Percentiles rank a stretch among this genome's conserved stretches.
Evolutionary conservation across 257 asterid species (phyloP).

Genomic region (Forsythia viridissima): DNA sequence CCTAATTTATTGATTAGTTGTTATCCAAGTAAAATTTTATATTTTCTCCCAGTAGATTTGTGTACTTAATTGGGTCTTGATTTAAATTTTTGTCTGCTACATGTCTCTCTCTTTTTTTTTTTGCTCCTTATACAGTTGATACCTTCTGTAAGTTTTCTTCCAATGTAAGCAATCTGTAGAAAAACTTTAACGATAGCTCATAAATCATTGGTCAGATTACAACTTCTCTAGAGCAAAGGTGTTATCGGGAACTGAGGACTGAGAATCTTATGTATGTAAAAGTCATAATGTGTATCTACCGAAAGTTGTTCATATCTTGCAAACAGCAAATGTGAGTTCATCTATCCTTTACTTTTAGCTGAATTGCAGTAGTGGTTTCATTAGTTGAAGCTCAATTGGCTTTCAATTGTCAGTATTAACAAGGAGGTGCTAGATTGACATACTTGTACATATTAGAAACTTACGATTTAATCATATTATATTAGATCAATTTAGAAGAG

Average conservation of each 20-base stretch:
- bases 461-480: conserved; percentile 6
- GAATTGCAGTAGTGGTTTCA: conserved; percentile 11
- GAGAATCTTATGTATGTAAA: conserved; percentile 58
- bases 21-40: neutral
- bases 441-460: neutral
- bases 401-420: conserved; percentile 18
- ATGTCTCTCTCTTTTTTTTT: neutral
- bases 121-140: neutral
- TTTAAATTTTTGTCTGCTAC: neutral
- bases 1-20: neutral
- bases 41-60: neutral
- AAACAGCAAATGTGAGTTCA: conserved; percentile 77
- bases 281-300: conserved; percentile 63
- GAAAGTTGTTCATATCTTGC: conserved; percentile 65
- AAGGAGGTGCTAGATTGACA: conserved; percentile 14
- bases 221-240: conserved; percentile 74
- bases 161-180: neutral
- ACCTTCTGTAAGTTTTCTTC: neutral
- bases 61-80: neutral
- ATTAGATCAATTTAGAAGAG: conserved; percentile 2
- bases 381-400: conserved; percentile 18
- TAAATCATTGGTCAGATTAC: conserved; percentile 54
- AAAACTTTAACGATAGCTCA: conserved; percentile 19
- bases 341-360: conserved; percentile 26
- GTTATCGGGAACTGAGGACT: conserved; percentile 65